These are phyloP conservation scores for Curvularia spicifera DNA, from an alignment of 2,329 filamentous ascomycete species.

Conservation along the genomic window DNA sequence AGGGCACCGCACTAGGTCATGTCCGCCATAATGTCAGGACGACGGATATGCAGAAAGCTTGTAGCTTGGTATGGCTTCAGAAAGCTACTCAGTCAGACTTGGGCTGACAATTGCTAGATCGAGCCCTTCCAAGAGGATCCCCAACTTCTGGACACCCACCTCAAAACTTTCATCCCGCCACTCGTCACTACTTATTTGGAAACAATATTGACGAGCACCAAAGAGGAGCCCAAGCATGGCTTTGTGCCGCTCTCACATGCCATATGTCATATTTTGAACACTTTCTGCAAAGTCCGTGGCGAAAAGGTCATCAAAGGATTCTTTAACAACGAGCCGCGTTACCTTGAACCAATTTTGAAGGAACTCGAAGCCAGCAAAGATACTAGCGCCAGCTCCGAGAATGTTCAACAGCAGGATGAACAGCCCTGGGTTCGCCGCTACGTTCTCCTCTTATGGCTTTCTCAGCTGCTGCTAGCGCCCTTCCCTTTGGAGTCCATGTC, in stretches of 20 bases:
- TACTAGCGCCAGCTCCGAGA: slow-evolving; percentile 18
- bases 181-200: slow-evolving; percentile 79
- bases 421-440: slow-evolving; percentile 84
- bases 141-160: slow-evolving; percentile 85
- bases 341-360: slow-evolving; percentile 79
- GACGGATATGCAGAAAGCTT: slow-evolving; percentile 51
- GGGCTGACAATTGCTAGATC: slow-evolving; percentile 54
- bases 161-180: slow-evolving; percentile 75
- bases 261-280: slow-evolving; percentile 81
- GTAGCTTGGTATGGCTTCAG: slow-evolving; percentile 36
- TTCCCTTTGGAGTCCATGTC: slow-evolving; percentile 92
- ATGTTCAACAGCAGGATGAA: slow-evolving; percentile 25
- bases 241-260: slow-evolving; percentile 55
- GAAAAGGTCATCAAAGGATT: slow-evolving; percentile 92
- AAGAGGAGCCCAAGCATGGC: slow-evolving; percentile 28
- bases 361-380: slow-evolving; percentile 69
- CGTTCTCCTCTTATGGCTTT: slow-evolving; percentile 80
- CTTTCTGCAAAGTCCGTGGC: slow-evolving; percentile 91
- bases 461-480: slow-evolving; percentile 67
- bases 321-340: slow-evolving; percentile 85
- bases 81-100: not conserved
- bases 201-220: slow-evolving; percentile 57
- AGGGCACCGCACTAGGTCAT: slow-evolving; percentile 25
- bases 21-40: slow-evolving; percentile 49
- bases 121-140: slow-evolving; percentile 95